These are phyloP conservation scores for Fragaria ananassa DNA, from an alignment of 306 rosid genomes.

Conservation along the genomic window DNA sequence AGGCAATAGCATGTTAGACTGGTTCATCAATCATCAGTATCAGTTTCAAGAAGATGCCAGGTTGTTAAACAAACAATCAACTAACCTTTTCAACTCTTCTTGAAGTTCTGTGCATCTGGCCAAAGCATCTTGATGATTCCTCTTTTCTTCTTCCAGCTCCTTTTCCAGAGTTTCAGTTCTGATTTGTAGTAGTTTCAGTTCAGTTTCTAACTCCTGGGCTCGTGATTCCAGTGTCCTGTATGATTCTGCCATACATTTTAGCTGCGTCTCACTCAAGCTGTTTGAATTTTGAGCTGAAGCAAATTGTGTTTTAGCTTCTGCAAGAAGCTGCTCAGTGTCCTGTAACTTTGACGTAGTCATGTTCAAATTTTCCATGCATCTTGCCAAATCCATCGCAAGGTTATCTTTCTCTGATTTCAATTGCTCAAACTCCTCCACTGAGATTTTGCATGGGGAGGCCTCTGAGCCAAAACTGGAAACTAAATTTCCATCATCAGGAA, in stretches of 20 bases:
- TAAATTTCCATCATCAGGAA: slow-evolving; percentile 80
- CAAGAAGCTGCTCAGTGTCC: slow-evolving; percentile 85
- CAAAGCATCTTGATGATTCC: slow-evolving; percentile 62
- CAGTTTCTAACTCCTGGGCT: slow-evolving; percentile 67
- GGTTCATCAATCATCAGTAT: not conserved
- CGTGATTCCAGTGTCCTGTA: slow-evolving; percentile 86
- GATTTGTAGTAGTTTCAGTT: slow-evolving; percentile 50
- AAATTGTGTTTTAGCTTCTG: slow-evolving; percentile 72
- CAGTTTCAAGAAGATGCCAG: not conserved
- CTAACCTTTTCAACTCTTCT: slow-evolving; percentile 76
- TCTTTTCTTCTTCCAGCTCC: slow-evolving; percentile 77
- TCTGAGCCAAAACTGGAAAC: slow-evolving; percentile 45
- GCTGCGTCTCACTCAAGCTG: slow-evolving; percentile 90
- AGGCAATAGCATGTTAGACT: not conserved
- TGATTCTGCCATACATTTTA: slow-evolving; percentile 97
- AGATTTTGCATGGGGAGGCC: slow-evolving; percentile 40
- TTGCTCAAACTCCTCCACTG: slow-evolving; percentile 59
- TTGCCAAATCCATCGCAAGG: slow-evolving; percentile 52
- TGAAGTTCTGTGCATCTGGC: slow-evolving; percentile 67
- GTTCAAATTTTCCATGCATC: slow-evolving; percentile 68
- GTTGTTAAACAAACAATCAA: not conserved
- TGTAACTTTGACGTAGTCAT: slow-evolving; percentile 62
- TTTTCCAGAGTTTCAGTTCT: slow-evolving; percentile 63
- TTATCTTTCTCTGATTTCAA: slow-evolving; percentile 70
- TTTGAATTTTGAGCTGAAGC: slow-evolving; percentile 74